Base-by-base conservation (phyloP, 2,329 filamentous ascomycete species). In the Colletotrichum phormii region DNA sequence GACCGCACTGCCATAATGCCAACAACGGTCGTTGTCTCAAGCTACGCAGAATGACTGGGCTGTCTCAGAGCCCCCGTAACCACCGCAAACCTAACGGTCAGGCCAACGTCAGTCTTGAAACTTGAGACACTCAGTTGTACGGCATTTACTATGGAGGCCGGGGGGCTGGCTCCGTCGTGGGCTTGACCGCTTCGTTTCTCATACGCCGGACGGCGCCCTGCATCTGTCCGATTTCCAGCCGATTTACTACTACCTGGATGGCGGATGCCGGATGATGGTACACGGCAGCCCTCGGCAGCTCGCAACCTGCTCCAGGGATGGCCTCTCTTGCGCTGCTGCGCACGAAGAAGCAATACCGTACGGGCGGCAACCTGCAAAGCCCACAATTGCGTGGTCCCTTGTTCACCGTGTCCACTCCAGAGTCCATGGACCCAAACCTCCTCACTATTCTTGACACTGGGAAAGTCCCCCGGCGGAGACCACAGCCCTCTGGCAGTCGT, bases 311-410 rank as follows among this genome's bases (percentile, higher is more conserved):
- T n/a, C 59, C 70, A 29, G 18, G 18, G 26, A 60, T 18, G 54
- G 54, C 15, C 70, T 54, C 33, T 69, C 42, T 42, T 42, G 37
- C 37, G 37, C 37, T 42, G 37, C 53, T 54, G 60, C 54, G 26
- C 24, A 31, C 33, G 54, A 70, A 69, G 65, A 72, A 72, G 70
- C n/a, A 72, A 64, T 7, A 37, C 59, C 59, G 13, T 72, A 70
- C 70, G 70, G 70, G 60, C 70, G 70, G 65, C 70, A 72, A 69
- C 53, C 33, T 64, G 54, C 54, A 59, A 57, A 69, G 59, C 54
- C 70, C 65, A 35, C 65, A 62, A 29, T 72, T 64, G 59, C 46
- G 33, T 63, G 35, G 54, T 69, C 70, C 70, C 65, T 53, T 72
- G 70, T 57, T 35, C 26, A 54, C 64, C 53, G 12, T 49, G 65